Evolutionary conservation across 371 early-diverging fungal genomes (phyloP), one percentile per base, ranked within the genome.

Genomic region (Rhizopus sp.): DNA sequence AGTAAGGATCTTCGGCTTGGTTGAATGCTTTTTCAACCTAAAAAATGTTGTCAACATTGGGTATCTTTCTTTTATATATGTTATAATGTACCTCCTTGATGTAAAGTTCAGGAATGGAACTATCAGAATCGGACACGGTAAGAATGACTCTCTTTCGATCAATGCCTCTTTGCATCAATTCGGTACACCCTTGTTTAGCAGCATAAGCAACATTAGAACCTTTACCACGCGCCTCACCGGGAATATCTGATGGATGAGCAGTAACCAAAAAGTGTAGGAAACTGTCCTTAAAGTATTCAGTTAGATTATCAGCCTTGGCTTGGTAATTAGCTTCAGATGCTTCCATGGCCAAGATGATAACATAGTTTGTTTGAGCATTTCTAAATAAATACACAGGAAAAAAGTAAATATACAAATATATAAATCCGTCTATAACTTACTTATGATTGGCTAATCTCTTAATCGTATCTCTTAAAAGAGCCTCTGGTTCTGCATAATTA

Each of bases 141-240:
- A 88, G 45, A 51, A 88, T 65, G 42, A 81, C 73, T 50, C 70
- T 63, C 12, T 75, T 53, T 45, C 55, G 63, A 34, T 78, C 72
- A 15, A 72, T 61, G 6, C 66, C 67, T 17, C 57, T 48, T 45
- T 66, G 57, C 34, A 66, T 50, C 54, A 75, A 51, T 35, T 70
- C 66, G 6, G 59, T 48, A 44, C 67, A 65, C 12, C 70, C 72
- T 39, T 51, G 33, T 5, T 70, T 64, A 17, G 85, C 81, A 69
- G 89, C 89, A 79, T 83, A 86, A 6, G 86, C 80, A 12, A 88
- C 88, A 65, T 91, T 91, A 44, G 80, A 74, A 50, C 84, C 84
- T 64, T 92, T 92, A 37, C 92, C 92, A 35, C 89, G 79, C 23
- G 84, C 81, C 65, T 92, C 90, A 46, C 88, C 89, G 15, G 84